Evolutionary conservation across 768 basidiomycete species (phyloP), one percentile per base, ranked within the genome.

Genomic region (Antrodiella citrinella): DNA sequence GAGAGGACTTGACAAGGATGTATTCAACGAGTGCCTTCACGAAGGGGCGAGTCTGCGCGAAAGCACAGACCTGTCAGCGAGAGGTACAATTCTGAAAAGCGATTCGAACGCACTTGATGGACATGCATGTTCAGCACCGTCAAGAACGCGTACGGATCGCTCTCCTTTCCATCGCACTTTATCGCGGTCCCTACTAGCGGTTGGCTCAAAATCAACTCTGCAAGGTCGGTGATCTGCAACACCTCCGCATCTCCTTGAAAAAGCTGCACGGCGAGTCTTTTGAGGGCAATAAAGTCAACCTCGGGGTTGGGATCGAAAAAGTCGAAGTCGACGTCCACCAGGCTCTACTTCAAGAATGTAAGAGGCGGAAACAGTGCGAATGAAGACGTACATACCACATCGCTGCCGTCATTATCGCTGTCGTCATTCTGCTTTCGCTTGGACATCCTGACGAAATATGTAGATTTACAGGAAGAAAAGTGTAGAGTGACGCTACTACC

Each of bases 241-340:
- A 69, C 60, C 44, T 86, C 81, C 0, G 90, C 82, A 62, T 97
- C 95, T 35, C 72, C 68, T 21, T 81, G 74, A 56, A 91, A 82
- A 22, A 88, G 80, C 64, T 90, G 87, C 0, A 62, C 61, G 12
- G 86, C 64, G 1, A 91, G 74, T 0, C 87, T 77, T 49, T 89
- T 87, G 60, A 95, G 72, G 2, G 93, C 91, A 54, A 87, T 82
- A 63, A 86, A 96, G 69, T 98, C 94, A 58, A 89, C 68, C 21
- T 65, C 75, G 2, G 87, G 80, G 56, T 88, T 84, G 4, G 90
- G 82, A 64, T 90, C 84, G 74, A 90, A 94, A 64, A 96, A 98
- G 56, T 96, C 92, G 61, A 98, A 97, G 61, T 86, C 84, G 57
- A 94, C 85, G 66, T 94, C 78, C 68, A 94, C 75, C 59, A 85